These are phyloP conservation scores for Haematococcus lacustris DNA, from an alignment of 139 green algal genomes.

Conservation along the genomic window DNA sequence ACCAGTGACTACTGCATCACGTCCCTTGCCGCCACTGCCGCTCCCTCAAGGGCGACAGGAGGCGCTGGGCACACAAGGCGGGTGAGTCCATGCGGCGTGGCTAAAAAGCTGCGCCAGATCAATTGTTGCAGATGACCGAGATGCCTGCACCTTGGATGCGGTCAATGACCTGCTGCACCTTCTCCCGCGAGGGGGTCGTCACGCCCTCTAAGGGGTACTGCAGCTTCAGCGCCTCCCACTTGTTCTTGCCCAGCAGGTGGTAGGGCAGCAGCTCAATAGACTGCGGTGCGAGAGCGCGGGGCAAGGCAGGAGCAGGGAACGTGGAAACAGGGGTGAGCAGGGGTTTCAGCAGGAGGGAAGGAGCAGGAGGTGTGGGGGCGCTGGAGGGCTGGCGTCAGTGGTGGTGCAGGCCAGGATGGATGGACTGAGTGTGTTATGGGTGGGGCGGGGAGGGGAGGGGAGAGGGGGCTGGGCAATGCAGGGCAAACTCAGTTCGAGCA, in stretches of 20 bases:
- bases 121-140: constrained; percentile 30
- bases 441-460: background rate
- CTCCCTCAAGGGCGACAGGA: too few species aligned
- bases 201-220: constrained; percentile 44
- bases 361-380: too few species aligned
- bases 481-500: background rate
- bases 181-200: constrained; percentile 30
- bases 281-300: constrained; percentile 5
- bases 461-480: constrained; percentile 7
- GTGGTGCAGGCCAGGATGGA: background rate
- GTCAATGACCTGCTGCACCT: constrained; percentile 15
- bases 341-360: too few species aligned
- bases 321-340: background rate
- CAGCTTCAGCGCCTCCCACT: constrained; percentile 47
- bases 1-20: too few species aligned
- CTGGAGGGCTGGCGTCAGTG: too few species aligned
- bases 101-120: too few species aligned
- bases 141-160: constrained; percentile 21
- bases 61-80: too few species aligned
- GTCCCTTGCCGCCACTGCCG: too few species aligned
- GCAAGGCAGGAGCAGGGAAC: background rate
- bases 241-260: constrained; percentile 57
- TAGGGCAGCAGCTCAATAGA: constrained; percentile 65
- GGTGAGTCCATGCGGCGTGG: too few species aligned
- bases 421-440: constrained; percentile 4